Conservation (phyloP, 768 basidiomycete species). For the Psilocybe tampanensis region DNA sequence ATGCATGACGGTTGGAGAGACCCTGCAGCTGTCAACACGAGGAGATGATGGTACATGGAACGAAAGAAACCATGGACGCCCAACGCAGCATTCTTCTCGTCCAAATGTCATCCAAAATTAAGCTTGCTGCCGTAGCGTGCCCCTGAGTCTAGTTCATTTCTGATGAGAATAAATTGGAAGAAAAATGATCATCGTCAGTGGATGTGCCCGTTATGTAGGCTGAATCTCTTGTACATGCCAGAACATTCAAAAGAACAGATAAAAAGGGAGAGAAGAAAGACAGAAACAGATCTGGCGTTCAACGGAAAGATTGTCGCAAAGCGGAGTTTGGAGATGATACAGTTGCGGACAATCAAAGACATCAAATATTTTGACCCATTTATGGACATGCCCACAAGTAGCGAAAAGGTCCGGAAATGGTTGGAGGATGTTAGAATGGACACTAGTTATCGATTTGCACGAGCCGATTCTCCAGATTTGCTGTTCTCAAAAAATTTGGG, state of each 20-base stretch:
- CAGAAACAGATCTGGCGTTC: too few relatives aligned
- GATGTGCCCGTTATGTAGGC: too few relatives aligned
- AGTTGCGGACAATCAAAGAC: not conserved
- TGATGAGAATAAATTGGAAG: too few relatives aligned
- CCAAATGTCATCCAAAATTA: slow-evolving; percentile 1
- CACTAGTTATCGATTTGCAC: not conserved
- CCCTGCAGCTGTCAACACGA: not conserved
- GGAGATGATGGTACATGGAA: not conserved
- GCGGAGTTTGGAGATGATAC: too few relatives aligned
- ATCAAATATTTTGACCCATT: not conserved
- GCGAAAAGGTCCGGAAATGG: not conserved
- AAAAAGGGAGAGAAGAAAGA: too few relatives aligned
- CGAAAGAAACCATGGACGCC: slow-evolving; percentile 1
- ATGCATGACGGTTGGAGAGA: not conserved
- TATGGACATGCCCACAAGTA: not conserved
- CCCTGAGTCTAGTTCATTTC: not conserved
- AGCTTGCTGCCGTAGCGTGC: not conserved
- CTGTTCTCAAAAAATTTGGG: not conserved
- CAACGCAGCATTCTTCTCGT: not conserved
- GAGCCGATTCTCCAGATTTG: not conserved
- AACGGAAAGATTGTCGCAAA: too few relatives aligned
- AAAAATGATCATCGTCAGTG: too few relatives aligned
- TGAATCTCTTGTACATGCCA: too few relatives aligned
- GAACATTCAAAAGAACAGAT: too few relatives aligned
- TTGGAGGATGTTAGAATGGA: not conserved